A percentile compares a stretch with the other conserved stretches of the same genome.
Evolutionary conservation across 257 asterid species (phyloP).

Genomic region (Craterostigma plantagineum): DNA sequence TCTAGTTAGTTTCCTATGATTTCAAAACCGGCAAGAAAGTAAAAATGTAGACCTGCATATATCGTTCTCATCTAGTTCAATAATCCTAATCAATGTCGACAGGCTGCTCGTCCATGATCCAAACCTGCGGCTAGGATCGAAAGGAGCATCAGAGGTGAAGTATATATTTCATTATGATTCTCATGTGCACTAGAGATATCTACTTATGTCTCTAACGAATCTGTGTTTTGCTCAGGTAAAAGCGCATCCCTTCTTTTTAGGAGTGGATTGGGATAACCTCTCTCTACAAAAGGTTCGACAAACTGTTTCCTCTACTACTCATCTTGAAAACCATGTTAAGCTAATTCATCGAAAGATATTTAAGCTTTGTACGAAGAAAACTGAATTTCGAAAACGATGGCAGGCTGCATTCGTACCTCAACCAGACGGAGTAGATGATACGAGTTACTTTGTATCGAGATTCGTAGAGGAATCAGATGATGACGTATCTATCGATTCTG

Average conservation of each 20-base stretch:
- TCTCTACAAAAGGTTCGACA: slow-evolving; percentile 55
- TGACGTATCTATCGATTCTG: slow-evolving; percentile 50
- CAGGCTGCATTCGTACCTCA: slow-evolving; percentile 90
- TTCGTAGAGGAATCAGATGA: slow-evolving; percentile 34
- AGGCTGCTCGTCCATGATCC: slow-evolving; percentile 82
- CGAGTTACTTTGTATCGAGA: slow-evolving; percentile 77
- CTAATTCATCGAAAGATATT: background rate
- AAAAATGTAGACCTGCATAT: background rate
- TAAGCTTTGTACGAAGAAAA: background rate
- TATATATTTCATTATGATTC: background rate
- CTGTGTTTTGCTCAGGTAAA: slow-evolving; percentile 47
- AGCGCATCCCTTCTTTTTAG: slow-evolving; percentile 64
- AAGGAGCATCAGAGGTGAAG: slow-evolving; percentile 70
- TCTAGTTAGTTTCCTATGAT: background rate
- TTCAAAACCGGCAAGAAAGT: background rate
- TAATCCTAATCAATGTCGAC: slow-evolving; percentile 6
- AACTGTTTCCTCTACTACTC: background rate
- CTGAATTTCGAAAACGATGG: background rate
- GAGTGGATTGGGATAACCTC: slow-evolving; percentile 93
- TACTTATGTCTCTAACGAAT: background rate
- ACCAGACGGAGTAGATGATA: slow-evolving; percentile 76
- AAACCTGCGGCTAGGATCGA: slow-evolving; percentile 70
- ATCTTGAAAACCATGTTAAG: background rate
- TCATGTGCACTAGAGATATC: background rate
- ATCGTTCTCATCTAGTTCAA: slow-evolving; percentile 1